These are phyloP conservation scores for Phytophthora colocasiae DNA, from an alignment of 352 stramenopile species.

Conservation along the genomic window DNA sequence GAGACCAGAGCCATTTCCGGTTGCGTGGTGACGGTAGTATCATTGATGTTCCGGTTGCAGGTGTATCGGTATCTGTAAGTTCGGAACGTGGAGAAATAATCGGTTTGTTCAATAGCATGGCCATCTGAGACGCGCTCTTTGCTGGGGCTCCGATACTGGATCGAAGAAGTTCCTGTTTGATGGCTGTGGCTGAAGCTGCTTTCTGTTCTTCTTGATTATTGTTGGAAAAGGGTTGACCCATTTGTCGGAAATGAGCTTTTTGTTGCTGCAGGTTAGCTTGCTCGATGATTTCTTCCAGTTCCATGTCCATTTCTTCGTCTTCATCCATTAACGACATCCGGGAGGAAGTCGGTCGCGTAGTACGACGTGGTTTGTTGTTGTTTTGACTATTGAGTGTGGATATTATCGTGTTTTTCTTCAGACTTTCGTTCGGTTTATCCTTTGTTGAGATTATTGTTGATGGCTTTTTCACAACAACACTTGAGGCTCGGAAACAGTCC, in stretches of 20 bases:
- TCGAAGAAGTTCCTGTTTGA: slow-evolving; percentile 49
- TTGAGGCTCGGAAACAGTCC: slow-evolving; percentile 67
- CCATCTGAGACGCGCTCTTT: slow-evolving; percentile 49
- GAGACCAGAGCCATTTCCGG: slow-evolving; percentile 52
- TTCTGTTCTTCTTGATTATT: slow-evolving; percentile 16
- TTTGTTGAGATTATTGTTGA: not conserved
- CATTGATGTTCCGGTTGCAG: slow-evolving; percentile 1
- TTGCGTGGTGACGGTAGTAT: slow-evolving; percentile 43
- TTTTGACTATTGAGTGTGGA: not conserved
- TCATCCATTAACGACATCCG: slow-evolving; percentile 46
- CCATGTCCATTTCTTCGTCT: slow-evolving; percentile 74
- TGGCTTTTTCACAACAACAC: slow-evolving; percentile 25
- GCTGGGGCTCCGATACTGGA: slow-evolving; percentile 24
- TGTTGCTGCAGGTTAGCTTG: slow-evolving; percentile 41
- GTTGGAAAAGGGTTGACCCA: slow-evolving; percentile 4
- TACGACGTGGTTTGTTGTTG: slow-evolving; percentile 1
- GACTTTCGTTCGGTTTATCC: slow-evolving; percentile 1
- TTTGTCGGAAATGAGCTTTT: slow-evolving; percentile 29
- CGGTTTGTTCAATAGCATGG: slow-evolving; percentile 57
- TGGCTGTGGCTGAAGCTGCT: slow-evolving; percentile 7
- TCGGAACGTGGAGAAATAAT: slow-evolving; percentile 53
- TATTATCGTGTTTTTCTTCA: not conserved
- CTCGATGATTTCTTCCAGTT: slow-evolving; percentile 80
- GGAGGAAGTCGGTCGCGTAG: slow-evolving; percentile 33
- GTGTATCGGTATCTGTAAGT: slow-evolving; percentile 14